Evolutionary conservation across 805 yeast species (phyloP), one percentile per base, ranked within the genome.

Genomic region (Diddensiella santjacobensis): DNA sequence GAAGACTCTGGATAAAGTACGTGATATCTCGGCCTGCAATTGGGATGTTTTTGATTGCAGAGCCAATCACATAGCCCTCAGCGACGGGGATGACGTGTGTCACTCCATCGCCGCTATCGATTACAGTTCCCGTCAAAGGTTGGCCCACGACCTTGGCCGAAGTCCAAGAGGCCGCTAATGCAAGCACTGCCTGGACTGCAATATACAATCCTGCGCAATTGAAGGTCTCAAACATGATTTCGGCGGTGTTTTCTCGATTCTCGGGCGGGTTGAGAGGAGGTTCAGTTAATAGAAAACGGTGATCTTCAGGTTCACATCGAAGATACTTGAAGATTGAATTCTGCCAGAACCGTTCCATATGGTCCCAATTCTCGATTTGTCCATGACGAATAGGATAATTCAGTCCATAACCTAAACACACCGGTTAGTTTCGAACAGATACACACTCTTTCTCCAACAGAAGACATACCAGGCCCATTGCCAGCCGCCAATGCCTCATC

Each of bases 221-320:
- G 77, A 93, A 93, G 17, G 96, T 83, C 72, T 93, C 99, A 71
- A 93, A 93, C 95, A 93, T 93, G 64, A 93, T 93, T 67, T 93
- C 99, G 10, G 99, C 99, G 1, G 96, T 89, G 66, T 87, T 88
- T 67, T 93, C 99, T 72, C 99, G 86, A 70, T 93, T 93, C 72
- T 93, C 99, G 4, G 99, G 99, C n/a, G 99, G 97, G 64, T 93
- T 93, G 57, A 93, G 78, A 19, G 99, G 99, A 8, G 99, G 99
- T 71, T 93, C 99, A 44, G 99, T 93, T 50, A 93, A 71, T 49
- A 93, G 72, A 69, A 93, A 93, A 65, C 87, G 89, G 64, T 93
- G 99, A 69, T 93, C 99, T 68, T 93, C 99, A 13, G 99, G 99
- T 70, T 93, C 99, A 66, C 98, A 88, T 67, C 96, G 81, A 59